phyloP scores from a whole-genome alignment of 1,284 basidiomycete genomes.

The Ganoderma boninense region DNA sequence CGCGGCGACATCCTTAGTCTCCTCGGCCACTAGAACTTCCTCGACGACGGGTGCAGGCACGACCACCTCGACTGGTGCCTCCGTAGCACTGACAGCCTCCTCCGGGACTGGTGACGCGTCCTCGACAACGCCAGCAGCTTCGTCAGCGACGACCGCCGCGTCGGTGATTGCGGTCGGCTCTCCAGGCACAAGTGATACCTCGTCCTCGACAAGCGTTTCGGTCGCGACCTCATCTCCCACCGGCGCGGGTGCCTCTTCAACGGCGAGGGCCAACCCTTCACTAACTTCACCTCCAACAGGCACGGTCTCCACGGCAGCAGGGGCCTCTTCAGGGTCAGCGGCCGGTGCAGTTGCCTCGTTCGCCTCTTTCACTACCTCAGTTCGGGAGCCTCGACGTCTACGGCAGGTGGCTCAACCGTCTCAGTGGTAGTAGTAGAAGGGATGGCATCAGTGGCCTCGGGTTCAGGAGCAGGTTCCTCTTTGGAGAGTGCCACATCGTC shows the following conservation, averaged over 20 bases:
- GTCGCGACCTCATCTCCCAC: neutral
- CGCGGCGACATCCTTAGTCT: constrained; percentile 3
- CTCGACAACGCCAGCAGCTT: constrained; percentile 7
- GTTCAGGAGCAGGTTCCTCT: constrained; percentile 5
- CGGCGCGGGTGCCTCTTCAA: constrained; percentile 20
- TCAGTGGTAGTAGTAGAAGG: neutral
- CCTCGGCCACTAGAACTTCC: constrained; percentile 12
- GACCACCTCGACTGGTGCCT: constrained; percentile 10
- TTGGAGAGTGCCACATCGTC: neutral
- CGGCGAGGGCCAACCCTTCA: constrained; percentile 19
- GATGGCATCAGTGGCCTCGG: constrained; percentile 14
- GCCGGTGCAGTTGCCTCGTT: neutral
- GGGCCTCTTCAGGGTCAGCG: constrained; percentile 5
- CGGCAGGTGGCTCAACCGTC: constrained; percentile 10
- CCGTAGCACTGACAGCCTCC: neutral
- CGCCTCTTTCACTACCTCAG: neutral
- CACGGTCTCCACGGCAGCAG: constrained; percentile 13
- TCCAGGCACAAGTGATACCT: constrained; percentile 20
- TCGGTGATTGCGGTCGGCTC: constrained; percentile 13
- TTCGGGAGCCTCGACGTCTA: constrained; percentile 13
- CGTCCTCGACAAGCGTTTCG: constrained; percentile 15
- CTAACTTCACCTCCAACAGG: constrained; percentile 19
- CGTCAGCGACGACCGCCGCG: constrained; percentile 12
- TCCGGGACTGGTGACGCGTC: neutral
- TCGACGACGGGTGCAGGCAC: constrained; percentile 11